phyloP scores from a whole-genome alignment of 225 moss, liverwort and hornwort species.

The Rhytidiadelphus loreus region DNA sequence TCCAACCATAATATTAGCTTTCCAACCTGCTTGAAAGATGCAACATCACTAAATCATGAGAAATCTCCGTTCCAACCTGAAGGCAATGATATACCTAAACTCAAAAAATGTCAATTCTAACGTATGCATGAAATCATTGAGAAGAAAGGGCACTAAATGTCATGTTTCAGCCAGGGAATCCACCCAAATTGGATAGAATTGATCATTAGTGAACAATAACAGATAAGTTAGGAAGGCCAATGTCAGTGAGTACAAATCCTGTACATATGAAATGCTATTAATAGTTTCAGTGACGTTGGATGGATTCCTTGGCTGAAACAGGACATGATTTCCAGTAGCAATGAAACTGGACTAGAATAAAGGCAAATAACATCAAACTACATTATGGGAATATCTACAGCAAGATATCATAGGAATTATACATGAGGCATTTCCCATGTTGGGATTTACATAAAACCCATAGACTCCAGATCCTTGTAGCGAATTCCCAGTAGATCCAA shows the following conservation, averaged over 20 bases:
- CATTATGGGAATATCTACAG: not conserved
- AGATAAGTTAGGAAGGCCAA: not conserved
- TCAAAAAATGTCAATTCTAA: not conserved
- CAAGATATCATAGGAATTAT: not conserved
- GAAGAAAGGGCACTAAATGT: not conserved
- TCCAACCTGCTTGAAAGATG: constrained; percentile 13
- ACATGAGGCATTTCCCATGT: constrained; percentile 21
- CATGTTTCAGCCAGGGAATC: not conserved
- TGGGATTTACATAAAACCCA: constrained; percentile 15
- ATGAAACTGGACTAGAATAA: not conserved
- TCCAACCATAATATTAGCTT: constrained; percentile 27
- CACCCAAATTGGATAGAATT: not conserved
- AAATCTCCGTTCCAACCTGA: not conserved
- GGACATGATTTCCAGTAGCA: not conserved
- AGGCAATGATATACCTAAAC: not conserved
- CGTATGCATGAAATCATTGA: not conserved
- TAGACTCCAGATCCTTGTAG: constrained; percentile 27
- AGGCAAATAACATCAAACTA: not conserved
- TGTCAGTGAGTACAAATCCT: not conserved
- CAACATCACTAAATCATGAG: not conserved
- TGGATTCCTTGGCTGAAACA: not conserved
- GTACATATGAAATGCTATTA: not conserved
- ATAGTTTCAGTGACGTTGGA: not conserved
- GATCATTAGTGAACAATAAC: not conserved
- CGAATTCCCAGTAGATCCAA: constrained; percentile 24